Percentiles rank a stretch among this genome's conserved stretches.
Conservation (phyloP, 73 alveolate genomes). For the Symbiodinium pilosum region DNA sequence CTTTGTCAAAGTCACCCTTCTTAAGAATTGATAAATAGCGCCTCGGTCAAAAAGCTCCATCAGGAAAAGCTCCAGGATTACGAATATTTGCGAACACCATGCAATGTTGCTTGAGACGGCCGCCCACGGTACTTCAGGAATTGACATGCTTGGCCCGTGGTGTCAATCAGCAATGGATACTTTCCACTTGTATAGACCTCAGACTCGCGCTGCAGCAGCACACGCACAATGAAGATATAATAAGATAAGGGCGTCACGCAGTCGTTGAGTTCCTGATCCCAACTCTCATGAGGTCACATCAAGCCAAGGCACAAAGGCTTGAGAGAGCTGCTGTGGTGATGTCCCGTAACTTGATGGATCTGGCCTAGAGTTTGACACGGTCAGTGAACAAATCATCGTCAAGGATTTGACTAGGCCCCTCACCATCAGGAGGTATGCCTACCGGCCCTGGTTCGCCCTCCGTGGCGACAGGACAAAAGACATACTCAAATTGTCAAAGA, state of each 20-base stretch:
- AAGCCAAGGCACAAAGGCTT: no score
- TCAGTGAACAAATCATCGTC: background rate
- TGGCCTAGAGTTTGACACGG: background rate
- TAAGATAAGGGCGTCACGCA: constrained; percentile 24
- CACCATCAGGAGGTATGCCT: background rate
- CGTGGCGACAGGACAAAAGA: no score
- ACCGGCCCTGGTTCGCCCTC: no score
- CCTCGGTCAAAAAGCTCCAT: background rate
- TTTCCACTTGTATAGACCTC: constrained; percentile 76
- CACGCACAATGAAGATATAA: background rate
- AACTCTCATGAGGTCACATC: no score
- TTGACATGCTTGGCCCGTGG: constrained; percentile 69
- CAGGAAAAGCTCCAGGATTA: background rate
- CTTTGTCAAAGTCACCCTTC: constrained; percentile 90
- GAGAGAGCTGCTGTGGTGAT: no score
- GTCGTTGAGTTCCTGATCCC: constrained; percentile 58
- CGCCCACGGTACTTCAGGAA: constrained; percentile 91
- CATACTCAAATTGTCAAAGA: no score
- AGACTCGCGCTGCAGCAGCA: background rate
- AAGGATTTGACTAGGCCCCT: background rate
- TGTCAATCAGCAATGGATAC: constrained; percentile 56
- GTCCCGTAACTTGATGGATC: constrained; percentile 58
- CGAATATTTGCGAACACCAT: background rate
- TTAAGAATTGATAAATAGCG: constrained; percentile 74
- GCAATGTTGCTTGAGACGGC: background rate